phyloP scores from a whole-genome alignment of 2,329 filamentous ascomycete genomes.

The Xylariaceae sp. region DNA sequence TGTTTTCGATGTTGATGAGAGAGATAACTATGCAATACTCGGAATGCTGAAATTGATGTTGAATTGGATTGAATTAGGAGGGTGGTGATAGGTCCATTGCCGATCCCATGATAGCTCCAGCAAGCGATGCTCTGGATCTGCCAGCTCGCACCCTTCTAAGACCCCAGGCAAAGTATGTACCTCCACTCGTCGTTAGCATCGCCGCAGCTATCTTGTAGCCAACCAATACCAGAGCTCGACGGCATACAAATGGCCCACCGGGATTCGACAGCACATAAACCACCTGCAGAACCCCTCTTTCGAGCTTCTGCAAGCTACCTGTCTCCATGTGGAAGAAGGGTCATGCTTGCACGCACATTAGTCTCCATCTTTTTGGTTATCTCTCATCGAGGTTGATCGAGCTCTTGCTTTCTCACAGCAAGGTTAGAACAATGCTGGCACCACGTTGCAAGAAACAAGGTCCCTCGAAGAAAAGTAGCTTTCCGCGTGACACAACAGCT shows the following conservation, averaged over 20 bases:
- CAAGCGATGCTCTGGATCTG: too few relatives aligned
- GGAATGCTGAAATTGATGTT: too few relatives aligned
- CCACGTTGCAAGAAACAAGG: background rate
- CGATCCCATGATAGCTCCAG: too few relatives aligned
- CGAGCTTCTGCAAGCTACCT: slow-evolving; percentile 20
- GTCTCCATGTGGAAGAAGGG: background rate
- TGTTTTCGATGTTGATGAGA: too few relatives aligned
- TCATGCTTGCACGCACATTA: too few relatives aligned
- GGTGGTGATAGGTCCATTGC: too few relatives aligned
- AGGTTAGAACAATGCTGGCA: background rate
- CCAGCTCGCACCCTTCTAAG: too few relatives aligned
- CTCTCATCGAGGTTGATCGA: background rate
- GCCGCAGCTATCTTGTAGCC: slow-evolving; percentile 7
- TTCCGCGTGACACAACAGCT: background rate
- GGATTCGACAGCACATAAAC: slow-evolving; percentile 20
- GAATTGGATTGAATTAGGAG: too few relatives aligned
- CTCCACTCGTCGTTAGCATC: too few relatives aligned
- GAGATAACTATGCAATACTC: too few relatives aligned
- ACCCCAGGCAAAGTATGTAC: too few relatives aligned
- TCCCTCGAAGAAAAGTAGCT: background rate
- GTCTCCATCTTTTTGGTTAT: background rate
- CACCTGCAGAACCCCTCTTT: slow-evolving; percentile 25
- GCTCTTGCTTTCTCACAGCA: background rate
- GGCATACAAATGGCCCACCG: slow-evolving; percentile 12
- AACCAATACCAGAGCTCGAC: slow-evolving; percentile 14